A percentile compares a stretch with the other conserved stretches of the same genome.
Conservation (phyloP, 1,139 yeast species). For the Yamadazyma conglobata region DNA sequence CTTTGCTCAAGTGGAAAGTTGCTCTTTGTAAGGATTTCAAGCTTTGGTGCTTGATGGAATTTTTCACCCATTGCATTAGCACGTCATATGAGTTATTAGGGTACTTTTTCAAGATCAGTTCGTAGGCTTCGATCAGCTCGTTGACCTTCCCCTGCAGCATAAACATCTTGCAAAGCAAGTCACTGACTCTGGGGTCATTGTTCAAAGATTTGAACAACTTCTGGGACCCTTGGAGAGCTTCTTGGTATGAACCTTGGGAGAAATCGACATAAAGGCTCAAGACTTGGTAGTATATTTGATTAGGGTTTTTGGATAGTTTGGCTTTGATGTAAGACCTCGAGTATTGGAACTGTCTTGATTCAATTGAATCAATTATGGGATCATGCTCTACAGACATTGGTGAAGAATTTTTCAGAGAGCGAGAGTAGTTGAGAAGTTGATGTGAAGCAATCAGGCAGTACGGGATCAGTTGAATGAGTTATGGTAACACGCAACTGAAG, state of each 20-base stretch:
- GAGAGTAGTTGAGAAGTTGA: no score
- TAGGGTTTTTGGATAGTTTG: conserved; percentile 54
- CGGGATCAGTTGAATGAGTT: no score
- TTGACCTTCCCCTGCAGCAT: conserved; percentile 27
- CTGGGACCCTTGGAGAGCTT: conserved; percentile 41
- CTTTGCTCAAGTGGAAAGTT: conserved; percentile 38
- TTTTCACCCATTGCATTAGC: conserved; percentile 47
- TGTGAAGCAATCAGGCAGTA: no score
- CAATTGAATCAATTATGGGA: conserved; percentile 30
- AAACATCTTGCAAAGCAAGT: conserved; percentile 42
- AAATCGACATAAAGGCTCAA: conserved; percentile 43
- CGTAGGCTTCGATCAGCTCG: conserved; percentile 47
- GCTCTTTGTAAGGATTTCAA: conserved; percentile 44
- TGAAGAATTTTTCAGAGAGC: background rate
- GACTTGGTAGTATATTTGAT: conserved; percentile 51
- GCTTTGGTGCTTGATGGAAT: conserved; percentile 30
- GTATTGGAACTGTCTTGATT: conserved; percentile 48
- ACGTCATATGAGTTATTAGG: conserved; percentile 40
- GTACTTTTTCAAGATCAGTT: conserved; percentile 52
- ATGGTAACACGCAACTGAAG: no score
- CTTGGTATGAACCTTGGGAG: conserved; percentile 39
- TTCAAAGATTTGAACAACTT: conserved; percentile 47
- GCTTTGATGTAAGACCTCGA: conserved; percentile 52
- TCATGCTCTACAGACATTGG: conserved; percentile 3
- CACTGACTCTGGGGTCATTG: conserved; percentile 51